phyloP scores from a whole-genome alignment of 2,329 filamentous ascomycete species.

The Sarocladium oryzae region DNA sequence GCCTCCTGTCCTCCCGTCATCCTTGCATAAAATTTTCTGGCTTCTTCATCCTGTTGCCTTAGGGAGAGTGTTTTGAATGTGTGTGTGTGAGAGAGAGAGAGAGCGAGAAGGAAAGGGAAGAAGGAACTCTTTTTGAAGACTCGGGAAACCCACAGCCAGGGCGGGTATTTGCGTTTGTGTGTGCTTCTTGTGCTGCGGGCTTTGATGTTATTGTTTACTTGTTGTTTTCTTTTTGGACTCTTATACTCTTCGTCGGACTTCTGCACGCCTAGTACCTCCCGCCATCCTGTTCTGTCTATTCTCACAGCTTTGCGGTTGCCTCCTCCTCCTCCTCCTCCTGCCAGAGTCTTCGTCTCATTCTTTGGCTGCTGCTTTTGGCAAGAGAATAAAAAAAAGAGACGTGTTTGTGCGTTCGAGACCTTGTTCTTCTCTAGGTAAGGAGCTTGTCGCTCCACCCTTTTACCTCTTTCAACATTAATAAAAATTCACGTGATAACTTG shows the following conservation, averaged over 20 bases:
- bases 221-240: constrained; percentile 20
- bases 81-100: neutral
- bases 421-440: too few relatives aligned
- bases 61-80: neutral
- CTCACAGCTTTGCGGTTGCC: neutral
- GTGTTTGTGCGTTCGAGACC: too few relatives aligned
- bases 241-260: too few relatives aligned
- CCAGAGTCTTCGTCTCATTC: neutral
- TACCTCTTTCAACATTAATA: too few relatives aligned
- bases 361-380: neutral
- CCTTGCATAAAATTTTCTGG: neutral
- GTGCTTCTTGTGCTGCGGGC: neutral
- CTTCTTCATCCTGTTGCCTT: neutral
- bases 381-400: too few relatives aligned
- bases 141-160: neutral
- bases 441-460: too few relatives aligned
- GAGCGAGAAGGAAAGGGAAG: neutral
- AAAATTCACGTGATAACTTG: too few relatives aligned
- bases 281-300: too few relatives aligned
- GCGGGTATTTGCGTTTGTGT: neutral
- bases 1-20: neutral
- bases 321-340: too few relatives aligned
- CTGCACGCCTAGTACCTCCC: too few relatives aligned
- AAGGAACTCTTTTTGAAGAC: neutral
- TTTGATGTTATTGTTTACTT: constrained; percentile 41